A percentile compares a stretch with the other conserved stretches of the same genome.
These are phyloP conservation scores for Xylogone sp. DNA, from an alignment of 2,329 filamentous ascomycete genomes.

Conservation along the genomic window DNA sequence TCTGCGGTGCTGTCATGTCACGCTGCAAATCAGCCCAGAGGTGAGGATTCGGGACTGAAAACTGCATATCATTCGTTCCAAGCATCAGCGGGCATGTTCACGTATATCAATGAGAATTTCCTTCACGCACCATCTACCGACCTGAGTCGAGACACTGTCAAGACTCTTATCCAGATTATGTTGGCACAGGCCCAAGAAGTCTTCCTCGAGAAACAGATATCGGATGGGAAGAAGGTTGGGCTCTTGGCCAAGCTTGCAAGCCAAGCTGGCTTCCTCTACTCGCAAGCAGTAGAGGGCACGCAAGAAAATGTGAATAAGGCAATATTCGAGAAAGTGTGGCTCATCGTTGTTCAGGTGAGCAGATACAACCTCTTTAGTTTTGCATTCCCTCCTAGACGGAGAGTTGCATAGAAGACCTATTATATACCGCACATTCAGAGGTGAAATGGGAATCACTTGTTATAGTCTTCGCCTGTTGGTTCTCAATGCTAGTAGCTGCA, in stretches of 20 bases:
- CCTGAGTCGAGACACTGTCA: constrained; percentile 90
- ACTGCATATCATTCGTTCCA: constrained; percentile 98
- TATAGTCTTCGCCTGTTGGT: too few relatives aligned
- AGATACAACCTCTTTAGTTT: constrained; percentile 3
- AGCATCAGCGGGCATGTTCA: constrained; percentile 98
- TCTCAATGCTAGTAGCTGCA: not conserved
- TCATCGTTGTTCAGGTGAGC: constrained; percentile 72
- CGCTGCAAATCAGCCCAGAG: constrained; percentile 86
- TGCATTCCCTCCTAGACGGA: not conserved
- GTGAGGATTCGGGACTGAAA: constrained; percentile 90
- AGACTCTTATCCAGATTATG: constrained; percentile 88
- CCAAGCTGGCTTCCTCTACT: constrained; percentile 84
- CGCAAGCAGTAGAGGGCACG: constrained; percentile 81
- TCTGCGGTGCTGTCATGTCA: constrained; percentile 95
- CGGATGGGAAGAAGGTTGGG: constrained; percentile 88
- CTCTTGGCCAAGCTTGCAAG: constrained; percentile 89
- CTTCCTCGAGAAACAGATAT: constrained; percentile 92
- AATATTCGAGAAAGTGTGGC: constrained; percentile 93
- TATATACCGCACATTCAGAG: not conserved
- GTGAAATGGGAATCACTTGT: not conserved
- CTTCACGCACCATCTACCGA: constrained; percentile 96
- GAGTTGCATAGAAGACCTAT: not conserved
- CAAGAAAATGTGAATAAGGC: constrained; percentile 90
- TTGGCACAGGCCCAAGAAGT: constrained; percentile 96
- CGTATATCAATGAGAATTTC: constrained; percentile 99